These are phyloP conservation scores for Globomyces pollinis-pini DNA, from an alignment of 192 early-diverging fungal species.

Conservation along the genomic window DNA sequence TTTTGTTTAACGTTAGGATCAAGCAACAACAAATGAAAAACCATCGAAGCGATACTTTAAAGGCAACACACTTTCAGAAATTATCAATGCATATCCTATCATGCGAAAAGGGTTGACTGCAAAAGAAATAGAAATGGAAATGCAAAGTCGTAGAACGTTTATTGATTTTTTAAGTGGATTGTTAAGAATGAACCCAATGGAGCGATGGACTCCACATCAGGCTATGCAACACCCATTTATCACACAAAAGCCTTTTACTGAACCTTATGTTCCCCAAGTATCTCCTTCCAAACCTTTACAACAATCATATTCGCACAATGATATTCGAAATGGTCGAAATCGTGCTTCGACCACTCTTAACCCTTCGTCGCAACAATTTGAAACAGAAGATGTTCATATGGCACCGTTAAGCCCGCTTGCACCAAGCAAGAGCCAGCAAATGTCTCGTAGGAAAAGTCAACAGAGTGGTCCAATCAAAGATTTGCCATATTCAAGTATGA, in stretches of 20 bases:
- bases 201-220: constrained; percentile 92
- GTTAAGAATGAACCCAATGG: constrained; percentile 83
- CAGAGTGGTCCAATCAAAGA: not conserved
- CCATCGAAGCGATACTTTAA: constrained; percentile 88
- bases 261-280: constrained; percentile 53
- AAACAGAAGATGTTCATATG: too few species aligned
- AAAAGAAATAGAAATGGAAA: constrained; percentile 65
- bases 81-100: constrained; percentile 81
- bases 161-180: constrained; percentile 89
- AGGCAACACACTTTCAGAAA: constrained; percentile 77
- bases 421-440: not conserved
- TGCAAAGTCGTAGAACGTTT: constrained; percentile 63
- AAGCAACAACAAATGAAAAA: constrained; percentile 75
- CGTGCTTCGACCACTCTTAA: not conserved
- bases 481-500: constrained; percentile 4
- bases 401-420: not conserved
- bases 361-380: too few species aligned
- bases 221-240: constrained; percentile 93
- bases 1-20: constrained; percentile 43
- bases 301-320: not conserved
- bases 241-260: constrained; percentile 72
- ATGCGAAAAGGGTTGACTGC: constrained; percentile 52
- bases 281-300: not conserved
- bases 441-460: not conserved
- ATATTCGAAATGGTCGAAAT: not conserved